A percentile compares a stretch with the other conserved stretches of the same genome.
These are phyloP conservation scores for Cutaneotrichosporon cyanovorans DNA, from an alignment of 1,284 basidiomycete genomes.

Conservation along the genomic window DNA sequence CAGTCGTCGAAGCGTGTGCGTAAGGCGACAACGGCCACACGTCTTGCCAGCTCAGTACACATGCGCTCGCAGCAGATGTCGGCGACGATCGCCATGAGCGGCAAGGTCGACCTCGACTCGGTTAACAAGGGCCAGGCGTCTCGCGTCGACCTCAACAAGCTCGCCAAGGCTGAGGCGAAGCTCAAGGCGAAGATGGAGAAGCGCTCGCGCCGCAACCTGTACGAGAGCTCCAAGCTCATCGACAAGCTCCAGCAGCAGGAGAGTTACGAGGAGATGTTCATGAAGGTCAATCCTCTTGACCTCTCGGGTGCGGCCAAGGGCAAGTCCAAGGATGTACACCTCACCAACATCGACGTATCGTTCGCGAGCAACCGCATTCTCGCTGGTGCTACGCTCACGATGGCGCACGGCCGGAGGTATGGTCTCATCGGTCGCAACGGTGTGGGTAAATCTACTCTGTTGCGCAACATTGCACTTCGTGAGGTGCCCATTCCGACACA, in stretches of 20 bases:
- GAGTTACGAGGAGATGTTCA: conserved; percentile 97
- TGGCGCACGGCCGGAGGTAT: conserved; percentile 82
- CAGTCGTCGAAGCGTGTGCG: conserved; percentile 55
- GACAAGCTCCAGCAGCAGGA: conserved; percentile 91
- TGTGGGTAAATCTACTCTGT: conserved; percentile 96
- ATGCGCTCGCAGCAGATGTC: conserved; percentile 78
- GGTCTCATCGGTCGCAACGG: conserved; percentile 62
- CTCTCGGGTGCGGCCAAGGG: conserved; percentile 67
- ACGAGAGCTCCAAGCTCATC: conserved; percentile 91
- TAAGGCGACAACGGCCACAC: conserved; percentile 50
- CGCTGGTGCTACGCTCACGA: conserved; percentile 66
- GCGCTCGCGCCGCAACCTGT: conserved; percentile 75
- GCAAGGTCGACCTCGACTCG: conserved; percentile 85
- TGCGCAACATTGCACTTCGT: conserved; percentile 89
- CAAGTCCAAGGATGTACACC: conserved; percentile 93
- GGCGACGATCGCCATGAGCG: conserved; percentile 70
- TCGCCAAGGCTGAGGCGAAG: conserved; percentile 98
- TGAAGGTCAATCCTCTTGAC: conserved; percentile 97
- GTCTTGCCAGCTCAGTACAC: conserved; percentile 89
- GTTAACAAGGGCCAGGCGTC: conserved; percentile 92
- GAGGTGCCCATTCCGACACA: conserved; percentile 88
- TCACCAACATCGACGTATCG: conserved; percentile 91
- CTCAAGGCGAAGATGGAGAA: conserved; percentile 97
- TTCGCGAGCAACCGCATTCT: conserved; percentile 90
- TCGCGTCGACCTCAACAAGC: conserved; percentile 92